Base-by-base conservation (phyloP, 1,284 basidiomycete genomes). In the Boletus smithii region DNA sequence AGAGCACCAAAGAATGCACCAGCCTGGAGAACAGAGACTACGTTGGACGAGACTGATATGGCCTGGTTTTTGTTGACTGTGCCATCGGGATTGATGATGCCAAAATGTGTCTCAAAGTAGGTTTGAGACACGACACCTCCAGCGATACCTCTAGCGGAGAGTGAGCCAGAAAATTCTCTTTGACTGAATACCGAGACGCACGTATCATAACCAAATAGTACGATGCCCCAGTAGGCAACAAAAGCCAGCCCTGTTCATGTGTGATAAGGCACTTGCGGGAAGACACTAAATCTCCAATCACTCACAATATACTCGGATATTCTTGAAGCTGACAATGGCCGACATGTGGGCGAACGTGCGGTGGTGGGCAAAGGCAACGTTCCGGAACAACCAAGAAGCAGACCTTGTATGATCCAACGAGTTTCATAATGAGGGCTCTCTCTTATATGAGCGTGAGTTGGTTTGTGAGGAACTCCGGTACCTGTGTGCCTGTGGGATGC, bases 1-100 rank as follows among this genome's bases (percentile, higher is more conserved):
- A 91, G 61, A 11, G 88, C 83, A 39, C 89, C 88, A 59, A 91
- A 90, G 73, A 90, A 90, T 2, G 83, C 84, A 32, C 87, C 87
- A 2, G 81, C 88, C 62, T 89, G 87, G 16, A 91, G 75, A 17
- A 90, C 85, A 8, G 86, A 83, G 20, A 90, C 88, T 46, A 86
- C 75, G 56, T 83, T 83, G 39, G 73, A 75, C 8, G 76, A 81
- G 22, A 90, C 71, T 2, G 71, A 69, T 53, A 79, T 70, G 10
- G 62, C 58, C 39, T 69, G 70, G 22, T 53, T 55, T 17, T 55
- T 65, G 52, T 70, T 65, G 13, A 67, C 57, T 1, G 52, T 49
- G 20, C 74, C 75, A 44, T 76, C 63, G 1, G 66, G 42, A 34
- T 72, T 68, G 42, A 69, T 53, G 35, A 88, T 72, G 7, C 80